phyloP scores from a whole-genome alignment of 2,329 filamentous ascomycete genomes.

The Lecanicillium sp. region DNA sequence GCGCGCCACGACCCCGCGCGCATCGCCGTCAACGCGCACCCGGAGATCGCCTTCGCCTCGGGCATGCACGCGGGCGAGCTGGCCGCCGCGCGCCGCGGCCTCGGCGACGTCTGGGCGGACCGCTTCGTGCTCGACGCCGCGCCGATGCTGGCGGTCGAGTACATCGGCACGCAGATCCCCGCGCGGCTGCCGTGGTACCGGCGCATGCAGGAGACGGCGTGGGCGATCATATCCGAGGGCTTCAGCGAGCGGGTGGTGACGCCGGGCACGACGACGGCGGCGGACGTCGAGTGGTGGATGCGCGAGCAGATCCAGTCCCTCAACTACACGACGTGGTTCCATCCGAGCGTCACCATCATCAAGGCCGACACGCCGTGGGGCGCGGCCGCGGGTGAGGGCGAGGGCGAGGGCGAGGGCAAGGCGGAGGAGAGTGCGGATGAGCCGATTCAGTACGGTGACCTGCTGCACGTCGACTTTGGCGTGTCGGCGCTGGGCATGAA shows the following conservation, averaged over 20 bases:
- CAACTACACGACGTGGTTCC: constrained; percentile 49
- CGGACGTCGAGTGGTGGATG: constrained; percentile 47
- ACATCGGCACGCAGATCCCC: constrained; percentile 38
- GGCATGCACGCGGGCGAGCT: constrained; percentile 45
- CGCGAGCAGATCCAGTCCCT: constrained; percentile 41
- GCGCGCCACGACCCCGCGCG: constrained; percentile 28
- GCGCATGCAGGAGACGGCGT: constrained; percentile 43
- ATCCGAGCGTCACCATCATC: constrained; percentile 39
- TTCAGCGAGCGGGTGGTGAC: constrained; percentile 38
- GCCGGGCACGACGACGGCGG: constrained; percentile 37
- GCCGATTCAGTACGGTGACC: constrained; percentile 38
- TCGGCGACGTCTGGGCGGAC: constrained; percentile 34
- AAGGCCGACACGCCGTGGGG: constrained; percentile 19
- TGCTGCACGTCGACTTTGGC: constrained; percentile 45
- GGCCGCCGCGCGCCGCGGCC: constrained; percentile 26
- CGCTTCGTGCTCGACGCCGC: constrained; percentile 31
- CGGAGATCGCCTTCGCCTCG: constrained; percentile 39
- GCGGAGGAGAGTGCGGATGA: constrained; percentile 18
- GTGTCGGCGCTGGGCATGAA: constrained; percentile 41
- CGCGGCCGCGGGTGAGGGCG: neutral
- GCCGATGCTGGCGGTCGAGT: constrained; percentile 41
- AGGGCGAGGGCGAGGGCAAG: neutral
- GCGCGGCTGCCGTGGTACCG: constrained; percentile 36
- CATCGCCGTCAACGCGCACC: constrained; percentile 40
- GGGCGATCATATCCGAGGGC: constrained; percentile 41